phyloP scores from a whole-genome alignment of 2,329 filamentous ascomycete genomes.

The Cryphonectria japonica region DNA sequence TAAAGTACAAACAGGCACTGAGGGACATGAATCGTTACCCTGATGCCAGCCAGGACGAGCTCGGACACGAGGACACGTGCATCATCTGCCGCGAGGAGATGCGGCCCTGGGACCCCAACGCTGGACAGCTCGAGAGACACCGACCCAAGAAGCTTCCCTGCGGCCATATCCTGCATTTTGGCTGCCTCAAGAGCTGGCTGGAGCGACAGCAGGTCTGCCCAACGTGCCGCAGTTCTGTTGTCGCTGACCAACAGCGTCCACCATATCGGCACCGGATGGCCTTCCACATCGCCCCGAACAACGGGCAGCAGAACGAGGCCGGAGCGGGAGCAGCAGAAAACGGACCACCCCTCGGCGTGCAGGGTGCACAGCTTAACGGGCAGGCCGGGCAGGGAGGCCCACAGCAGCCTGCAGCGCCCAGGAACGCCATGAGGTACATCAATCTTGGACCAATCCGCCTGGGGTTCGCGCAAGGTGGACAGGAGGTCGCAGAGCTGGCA shows the following conservation, averaged over 20 bases:
- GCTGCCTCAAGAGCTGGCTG: conserved; percentile 94
- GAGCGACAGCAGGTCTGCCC: conserved; percentile 97
- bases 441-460: conserved; percentile 72
- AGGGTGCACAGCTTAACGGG: conserved; percentile 33
- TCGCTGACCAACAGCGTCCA: conserved; percentile 53
- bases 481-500: conserved; percentile 69
- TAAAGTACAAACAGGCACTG: conserved; percentile 89
- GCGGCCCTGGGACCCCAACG: conserved; percentile 72
- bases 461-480: conserved; percentile 73
- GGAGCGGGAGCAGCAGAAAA: conserved; percentile 30
- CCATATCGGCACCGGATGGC: conserved; percentile 39
- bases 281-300: conserved; percentile 39
- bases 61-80: conserved; percentile 86
- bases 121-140: conserved; percentile 77
- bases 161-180: conserved; percentile 91
- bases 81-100: conserved; percentile 98
- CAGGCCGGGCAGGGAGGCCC: conserved; percentile 38
- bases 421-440: conserved; percentile 39
- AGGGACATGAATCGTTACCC: conserved; percentile 94
- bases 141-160: conserved; percentile 96
- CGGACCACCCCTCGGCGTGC: conserved; percentile 35
- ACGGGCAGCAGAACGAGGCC: conserved; percentile 41
- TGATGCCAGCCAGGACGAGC: conserved; percentile 86
- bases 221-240: conserved; percentile 86
- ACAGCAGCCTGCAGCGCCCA: conserved; percentile 40